A percentile compares a stretch with the other conserved stretches of the same genome.
phyloP scores from a whole-genome alignment of 2,329 filamentous ascomycete species.

The Purpureocillium lavendulum region DNA sequence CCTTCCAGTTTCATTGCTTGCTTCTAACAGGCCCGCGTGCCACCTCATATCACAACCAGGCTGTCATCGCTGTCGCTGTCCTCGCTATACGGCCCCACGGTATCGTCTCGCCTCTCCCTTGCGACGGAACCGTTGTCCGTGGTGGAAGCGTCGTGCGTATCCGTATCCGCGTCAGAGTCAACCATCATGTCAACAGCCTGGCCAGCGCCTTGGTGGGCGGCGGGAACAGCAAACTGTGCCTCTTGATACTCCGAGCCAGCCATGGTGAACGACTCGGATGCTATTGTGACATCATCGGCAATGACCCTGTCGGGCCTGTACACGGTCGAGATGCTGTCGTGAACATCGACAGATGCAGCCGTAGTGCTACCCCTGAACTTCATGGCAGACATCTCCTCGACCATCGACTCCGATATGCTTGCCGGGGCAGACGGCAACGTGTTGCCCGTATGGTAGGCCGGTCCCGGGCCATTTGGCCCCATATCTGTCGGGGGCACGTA shows the following conservation, averaged over 20 bases:
- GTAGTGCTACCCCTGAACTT: slow-evolving; percentile 23
- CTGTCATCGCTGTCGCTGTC: slow-evolving; percentile 9
- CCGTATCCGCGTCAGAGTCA: slow-evolving; percentile 6
- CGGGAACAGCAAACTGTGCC: slow-evolving; percentile 24
- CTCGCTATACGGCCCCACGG: slow-evolving; percentile 3
- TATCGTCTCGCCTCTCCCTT: neutral
- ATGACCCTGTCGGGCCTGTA: slow-evolving; percentile 22
- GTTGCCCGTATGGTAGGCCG: slow-evolving; percentile 35
- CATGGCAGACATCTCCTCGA: slow-evolving; percentile 25
- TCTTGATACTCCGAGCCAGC: slow-evolving; percentile 22
- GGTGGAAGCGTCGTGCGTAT: too few species aligned
- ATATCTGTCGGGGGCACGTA: slow-evolving; percentile 31
- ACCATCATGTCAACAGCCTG: slow-evolving; percentile 15
- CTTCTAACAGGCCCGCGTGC: too few species aligned
- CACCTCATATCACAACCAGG: slow-evolving; percentile 4
- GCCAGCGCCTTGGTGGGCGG: slow-evolving; percentile 17
- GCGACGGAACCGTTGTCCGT: too few species aligned
- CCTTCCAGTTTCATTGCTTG: too few species aligned
- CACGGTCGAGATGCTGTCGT: slow-evolving; percentile 31
- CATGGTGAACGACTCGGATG: slow-evolving; percentile 25
- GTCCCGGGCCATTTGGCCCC: slow-evolving; percentile 37
- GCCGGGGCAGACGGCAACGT: slow-evolving; percentile 26
- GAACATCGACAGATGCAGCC: slow-evolving; percentile 26
- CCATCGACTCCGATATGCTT: slow-evolving; percentile 24
- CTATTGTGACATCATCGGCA: slow-evolving; percentile 22